These are phyloP conservation scores for Simplicillium sp. DNA, from an alignment of 2,329 filamentous ascomycete species.

Conservation along the genomic window DNA sequence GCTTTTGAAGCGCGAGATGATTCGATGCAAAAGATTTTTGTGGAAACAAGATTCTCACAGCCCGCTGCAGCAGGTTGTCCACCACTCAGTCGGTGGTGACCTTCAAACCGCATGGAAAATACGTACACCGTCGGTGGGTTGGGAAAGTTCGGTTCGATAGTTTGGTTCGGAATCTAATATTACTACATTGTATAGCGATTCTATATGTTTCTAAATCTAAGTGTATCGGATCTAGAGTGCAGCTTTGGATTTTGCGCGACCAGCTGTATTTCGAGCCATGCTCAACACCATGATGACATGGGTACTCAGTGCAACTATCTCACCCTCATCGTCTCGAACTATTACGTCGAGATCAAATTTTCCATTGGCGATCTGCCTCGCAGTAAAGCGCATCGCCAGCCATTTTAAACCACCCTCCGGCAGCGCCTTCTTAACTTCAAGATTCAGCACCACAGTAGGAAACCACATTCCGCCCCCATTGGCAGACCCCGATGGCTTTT, in stretches of 20 bases:
- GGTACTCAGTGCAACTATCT: slow-evolving; percentile 8
- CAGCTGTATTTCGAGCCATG: slow-evolving; percentile 4
- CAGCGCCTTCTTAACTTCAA: slow-evolving; percentile 63
- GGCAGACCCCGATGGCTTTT: no score
- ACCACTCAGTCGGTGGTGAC: slow-evolving; percentile 30
- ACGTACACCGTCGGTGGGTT: no score
- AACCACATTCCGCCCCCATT: slow-evolving; percentile 46
- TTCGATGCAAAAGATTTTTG: slow-evolving; percentile 72
- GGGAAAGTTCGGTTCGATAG: no score
- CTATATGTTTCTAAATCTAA: no score
- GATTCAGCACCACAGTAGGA: slow-evolving; percentile 59
- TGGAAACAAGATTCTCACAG: slow-evolving; percentile 47
- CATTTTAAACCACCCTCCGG: slow-evolving; percentile 59
- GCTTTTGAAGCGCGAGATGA: slow-evolving; percentile 55
- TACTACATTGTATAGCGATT: no score
- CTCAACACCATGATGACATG: slow-evolving; percentile 4
- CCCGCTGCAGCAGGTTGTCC: slow-evolving; percentile 34
- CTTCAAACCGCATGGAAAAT: neutral
- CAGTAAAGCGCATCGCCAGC: slow-evolving; percentile 53
- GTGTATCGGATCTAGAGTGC: no score
- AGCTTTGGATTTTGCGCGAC: no score
- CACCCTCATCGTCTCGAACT: slow-evolving; percentile 38
- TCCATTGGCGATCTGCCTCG: slow-evolving; percentile 59
- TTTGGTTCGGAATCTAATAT: no score
- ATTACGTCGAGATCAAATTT: slow-evolving; percentile 62